phyloP scores from a whole-genome alignment of 371 early-diverging fungal species.

The Mucor lusitanicus region DNA sequence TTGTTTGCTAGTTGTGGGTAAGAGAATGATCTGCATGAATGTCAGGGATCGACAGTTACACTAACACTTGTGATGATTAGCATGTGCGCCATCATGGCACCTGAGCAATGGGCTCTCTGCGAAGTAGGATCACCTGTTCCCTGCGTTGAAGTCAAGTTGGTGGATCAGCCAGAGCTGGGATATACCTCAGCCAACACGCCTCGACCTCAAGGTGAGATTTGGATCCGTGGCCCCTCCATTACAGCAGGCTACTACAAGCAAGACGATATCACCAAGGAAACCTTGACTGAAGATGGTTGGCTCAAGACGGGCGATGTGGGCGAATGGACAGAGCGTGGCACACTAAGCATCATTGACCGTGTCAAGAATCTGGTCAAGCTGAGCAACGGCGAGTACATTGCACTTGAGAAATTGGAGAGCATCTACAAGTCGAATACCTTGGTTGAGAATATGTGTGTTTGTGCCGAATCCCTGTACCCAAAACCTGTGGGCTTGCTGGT shows the following conservation, averaged over 20 bases:
- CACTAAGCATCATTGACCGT: slow-evolving; percentile 77
- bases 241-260: slow-evolving; percentile 74
- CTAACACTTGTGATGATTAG: slow-evolving; percentile 20
- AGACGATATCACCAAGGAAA: slow-evolving; percentile 72
- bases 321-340: slow-evolving; percentile 72
- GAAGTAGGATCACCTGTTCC: slow-evolving; percentile 87
- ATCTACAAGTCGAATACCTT: slow-evolving; percentile 78
- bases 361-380: slow-evolving; percentile 81
- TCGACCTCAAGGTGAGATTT: slow-evolving; percentile 84
- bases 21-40: neutral
- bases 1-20: slow-evolving; percentile 22
- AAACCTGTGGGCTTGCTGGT: slow-evolving; percentile 76
- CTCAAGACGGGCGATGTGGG: slow-evolving; percentile 94
- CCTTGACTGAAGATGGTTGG: slow-evolving; percentile 85
- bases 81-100: slow-evolving; percentile 69
- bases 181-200: slow-evolving; percentile 72
- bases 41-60: neutral
- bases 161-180: slow-evolving; percentile 81
- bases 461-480: slow-evolving; percentile 73
- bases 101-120: slow-evolving; percentile 61
- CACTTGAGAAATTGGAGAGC: slow-evolving; percentile 96
- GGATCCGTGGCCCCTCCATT: slow-evolving; percentile 80
- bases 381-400: slow-evolving; percentile 96
- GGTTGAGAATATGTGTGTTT: slow-evolving; percentile 85
- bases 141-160: slow-evolving; percentile 86